Base-by-base conservation (phyloP, 768 basidiomycete genomes). In the Sporobolomyces pararoseus region DNA sequence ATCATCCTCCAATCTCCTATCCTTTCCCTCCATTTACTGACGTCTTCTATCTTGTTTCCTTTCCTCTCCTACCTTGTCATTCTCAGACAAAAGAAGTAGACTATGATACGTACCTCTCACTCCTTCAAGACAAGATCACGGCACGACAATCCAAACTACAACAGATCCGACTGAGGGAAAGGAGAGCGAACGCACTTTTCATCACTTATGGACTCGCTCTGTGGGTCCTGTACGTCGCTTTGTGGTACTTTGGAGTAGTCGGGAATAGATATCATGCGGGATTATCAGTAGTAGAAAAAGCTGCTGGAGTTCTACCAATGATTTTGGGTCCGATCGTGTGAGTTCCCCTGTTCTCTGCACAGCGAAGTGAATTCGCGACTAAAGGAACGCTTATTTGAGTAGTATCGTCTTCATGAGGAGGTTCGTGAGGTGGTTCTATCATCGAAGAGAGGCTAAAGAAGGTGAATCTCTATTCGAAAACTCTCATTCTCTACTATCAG, bases 291-390 rank as follows among this genome's bases (percentile, higher is more conserved):
- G 21, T 75, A 84, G 55, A 80, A 67, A 81, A 82, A 29, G 64
- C 37, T 19, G 23, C 84, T 9, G 82, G 84, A 71, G 70, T 60
- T 14, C 66, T 84, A 4, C 88, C 88, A 0, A 88, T 89, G 4
- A 75, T 89, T 42, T 79, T 87, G 6, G 89, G 90, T 4, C 91
- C 92, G 7, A 83, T 93, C 54, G 74, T 89, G 91, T 94, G 78
- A 73, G 89, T 23, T 23, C 14, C 46, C 23, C 46, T 86, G 55
- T 58, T 29, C 31, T 21, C 6, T 4, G 16, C 13, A 7, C 14
- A 4, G 23, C 21, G 1, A 21, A 23, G 2, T 25, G 44, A 31
- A 23, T 10, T 3, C 2, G 57, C 14, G 7, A 10, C 31, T 32
- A 19, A 55, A 9, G 5, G 9, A 21, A 16, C 29, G 27, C n/a